Percentiles rank a stretch among this genome's conserved stretches.
These are phyloP conservation scores for Euphorbia schlechtendalii DNA, from an alignment of 441 rosid species.

Conservation along the genomic window DNA sequence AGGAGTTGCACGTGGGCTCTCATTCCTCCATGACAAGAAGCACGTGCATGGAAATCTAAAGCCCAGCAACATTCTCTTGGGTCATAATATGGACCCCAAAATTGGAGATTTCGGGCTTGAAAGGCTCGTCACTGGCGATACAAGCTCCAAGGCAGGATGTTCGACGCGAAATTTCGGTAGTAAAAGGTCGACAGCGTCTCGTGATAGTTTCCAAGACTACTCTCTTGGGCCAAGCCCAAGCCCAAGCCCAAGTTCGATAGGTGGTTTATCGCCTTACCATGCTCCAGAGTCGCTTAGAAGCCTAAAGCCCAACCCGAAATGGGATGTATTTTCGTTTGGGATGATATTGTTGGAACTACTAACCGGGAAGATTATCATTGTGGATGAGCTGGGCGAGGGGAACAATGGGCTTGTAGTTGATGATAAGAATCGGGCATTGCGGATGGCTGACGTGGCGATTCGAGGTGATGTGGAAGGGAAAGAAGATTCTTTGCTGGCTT, in stretches of 20 bases:
- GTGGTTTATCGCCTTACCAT: constrained; percentile 50
- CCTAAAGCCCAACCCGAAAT: constrained; percentile 67
- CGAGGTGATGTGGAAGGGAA: constrained; percentile 71
- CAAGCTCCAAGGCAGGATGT: constrained; percentile 51
- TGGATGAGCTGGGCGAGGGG: constrained; percentile 71
- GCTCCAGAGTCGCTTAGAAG: constrained; percentile 74
- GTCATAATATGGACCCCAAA: constrained; percentile 62
- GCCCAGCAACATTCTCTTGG: constrained; percentile 68
- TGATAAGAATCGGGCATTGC: constrained; percentile 45
- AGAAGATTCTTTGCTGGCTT: constrained; percentile 58
- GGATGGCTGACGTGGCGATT: constrained; percentile 61
- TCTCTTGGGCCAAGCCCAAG: constrained; percentile 54
- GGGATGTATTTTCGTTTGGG: constrained; percentile 85
- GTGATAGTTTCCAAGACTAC: constrained; percentile 51
- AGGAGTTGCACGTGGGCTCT: constrained; percentile 77
- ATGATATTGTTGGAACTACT: constrained; percentile 65
- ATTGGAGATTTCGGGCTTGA: constrained; percentile 83
- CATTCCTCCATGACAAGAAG: constrained; percentile 75
- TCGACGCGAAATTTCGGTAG: constrained; percentile 67
- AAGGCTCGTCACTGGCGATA: constrained; percentile 51
- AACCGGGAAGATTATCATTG: constrained; percentile 53
- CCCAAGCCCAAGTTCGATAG: constrained; percentile 66
- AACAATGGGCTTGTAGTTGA: constrained; percentile 54
- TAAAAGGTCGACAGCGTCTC: constrained; percentile 58
- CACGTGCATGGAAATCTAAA: constrained; percentile 79